Conservation (phyloP, 2,329 filamentous ascomycete species). For the Aureobasidium namibiae region DNA sequence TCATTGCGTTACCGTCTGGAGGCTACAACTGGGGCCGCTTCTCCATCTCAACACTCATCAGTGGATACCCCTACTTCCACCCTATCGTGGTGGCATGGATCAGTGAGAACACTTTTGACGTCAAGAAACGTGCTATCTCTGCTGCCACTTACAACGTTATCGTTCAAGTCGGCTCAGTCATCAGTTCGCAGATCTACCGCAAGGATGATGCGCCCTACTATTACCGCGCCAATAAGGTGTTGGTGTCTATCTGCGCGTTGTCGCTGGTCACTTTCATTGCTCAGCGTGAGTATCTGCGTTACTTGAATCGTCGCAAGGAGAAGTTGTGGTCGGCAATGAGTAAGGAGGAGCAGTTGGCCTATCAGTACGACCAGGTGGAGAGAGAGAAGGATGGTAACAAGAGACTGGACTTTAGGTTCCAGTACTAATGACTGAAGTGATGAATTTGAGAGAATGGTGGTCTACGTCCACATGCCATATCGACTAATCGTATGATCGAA, state of each 20-base stretch:
- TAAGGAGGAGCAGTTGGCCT: constrained; percentile 35
- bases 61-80: constrained; percentile 46
- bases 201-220: constrained; percentile 48
- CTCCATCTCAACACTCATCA: constrained; percentile 11
- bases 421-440: neutral
- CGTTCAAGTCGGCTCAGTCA: constrained; percentile 39
- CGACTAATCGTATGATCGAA: too few relatives aligned
- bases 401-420: constrained; percentile 12
- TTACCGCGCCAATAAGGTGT: constrained; percentile 49
- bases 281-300: constrained; percentile 38
- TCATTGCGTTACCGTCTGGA: constrained; percentile 42
- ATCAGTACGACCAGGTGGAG: constrained; percentile 34
- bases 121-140: constrained; percentile 42
- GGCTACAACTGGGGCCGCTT: constrained; percentile 45
- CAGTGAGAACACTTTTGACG: constrained; percentile 42
- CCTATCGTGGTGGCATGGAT: constrained; percentile 46
- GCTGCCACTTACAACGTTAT: constrained; percentile 43
- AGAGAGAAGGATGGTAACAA: constrained; percentile 12
- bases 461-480: too few relatives aligned
- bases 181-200: constrained; percentile 40
- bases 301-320: constrained; percentile 43
- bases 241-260: constrained; percentile 42
- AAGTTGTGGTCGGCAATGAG: constrained; percentile 40
- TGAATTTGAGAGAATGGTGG: too few relatives aligned
- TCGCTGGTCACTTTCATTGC: constrained; percentile 43